These are phyloP conservation scores for Neurospora terricola DNA, from an alignment of 495 filamentous ascomycete species.

Conservation along the genomic window DNA sequence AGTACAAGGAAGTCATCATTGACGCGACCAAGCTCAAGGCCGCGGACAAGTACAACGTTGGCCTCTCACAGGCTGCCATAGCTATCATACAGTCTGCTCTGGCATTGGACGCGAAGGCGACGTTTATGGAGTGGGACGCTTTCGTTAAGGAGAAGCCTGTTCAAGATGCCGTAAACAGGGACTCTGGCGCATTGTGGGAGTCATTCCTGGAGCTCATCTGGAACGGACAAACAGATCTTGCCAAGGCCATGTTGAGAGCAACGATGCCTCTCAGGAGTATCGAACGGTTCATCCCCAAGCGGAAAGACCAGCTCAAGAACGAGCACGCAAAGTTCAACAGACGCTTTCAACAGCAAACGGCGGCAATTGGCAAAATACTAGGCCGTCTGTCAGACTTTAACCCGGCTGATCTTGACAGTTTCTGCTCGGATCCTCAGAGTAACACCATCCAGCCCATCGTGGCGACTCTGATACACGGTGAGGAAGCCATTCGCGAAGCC, in stretches of 20 bases:
- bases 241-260: slow-evolving; percentile 60
- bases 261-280: slow-evolving; percentile 57
- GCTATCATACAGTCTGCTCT: slow-evolving; percentile 62
- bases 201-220: slow-evolving; percentile 58
- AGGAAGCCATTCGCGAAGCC: slow-evolving; percentile 60
- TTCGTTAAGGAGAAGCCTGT: slow-evolving; percentile 48
- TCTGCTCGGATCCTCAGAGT: slow-evolving; percentile 52
- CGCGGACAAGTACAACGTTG: slow-evolving; percentile 26
- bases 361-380: slow-evolving; percentile 60
- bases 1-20: slow-evolving; percentile 36
- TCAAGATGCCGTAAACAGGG: slow-evolving; percentile 55
- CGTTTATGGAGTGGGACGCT: slow-evolving; percentile 60
- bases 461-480: slow-evolving; percentile 55
- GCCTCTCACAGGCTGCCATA: slow-evolving; percentile 38
- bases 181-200: slow-evolving; percentile 66
- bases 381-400: slow-evolving; percentile 67
- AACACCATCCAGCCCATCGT: slow-evolving; percentile 54
- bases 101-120: slow-evolving; percentile 62
- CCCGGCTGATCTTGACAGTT: slow-evolving; percentile 47
- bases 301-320: slow-evolving; percentile 40
- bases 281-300: slow-evolving; percentile 54
- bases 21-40: slow-evolving; percentile 27
- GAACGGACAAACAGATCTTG: slow-evolving; percentile 51
- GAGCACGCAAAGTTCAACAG: slow-evolving; percentile 55
- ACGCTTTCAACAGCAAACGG: slow-evolving; percentile 57